Evolutionary conservation across 2,329 filamentous ascomycete genomes (phyloP), one percentile per base, ranked within the genome.

Genomic region (Monilinia polystroma): DNA sequence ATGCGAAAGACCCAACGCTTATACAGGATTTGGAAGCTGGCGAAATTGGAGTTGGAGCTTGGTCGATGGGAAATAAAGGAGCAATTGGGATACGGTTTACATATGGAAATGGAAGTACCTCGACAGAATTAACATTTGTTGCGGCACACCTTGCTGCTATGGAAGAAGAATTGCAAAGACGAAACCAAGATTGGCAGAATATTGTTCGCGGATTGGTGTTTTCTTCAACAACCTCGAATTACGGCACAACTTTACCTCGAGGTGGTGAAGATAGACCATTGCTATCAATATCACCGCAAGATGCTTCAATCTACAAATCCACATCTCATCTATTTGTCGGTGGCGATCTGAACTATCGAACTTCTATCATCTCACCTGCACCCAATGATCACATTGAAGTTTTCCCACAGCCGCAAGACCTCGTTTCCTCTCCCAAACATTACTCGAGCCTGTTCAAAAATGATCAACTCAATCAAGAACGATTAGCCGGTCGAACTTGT

Each of bases 271-370:
- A 78, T 64, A 76, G 77, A 43, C 78, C 87, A 4, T 83, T 72
- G 18, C 73, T 68, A 56, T 74, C 66, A 1, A 73, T 74, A 47
- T 71, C 70, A 70, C 86, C 72, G 77, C 84, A 70, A 80, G 69
- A 75, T 64, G 72, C 86, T 52, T 87, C 87, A 45, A 86, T 98
- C 66, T 97, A 93, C 80, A 86, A 85, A 60, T 87, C 91, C 1
- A 84, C 83, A 4, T 88, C 88, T 4, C 88, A 96, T 76, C 81
- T 97, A 1, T 96, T 98, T 76, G 82, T 98, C 57, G 90, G 89
- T 0, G 95, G 95, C 32, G 95, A 99, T 77, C 84, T 99, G 68
- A 99, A 99, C 81, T 99, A 99, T 79, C 90, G 95, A 72, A 96
- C 94, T 23, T 87, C 88, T 10, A 84, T 87, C 69, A 83, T 82